A percentile compares a stretch with the other conserved stretches of the same genome.
These are phyloP conservation scores for Calonectria honghensis DNA, from an alignment of 2,329 filamentous ascomycete species.

Conservation along the genomic window DNA sequence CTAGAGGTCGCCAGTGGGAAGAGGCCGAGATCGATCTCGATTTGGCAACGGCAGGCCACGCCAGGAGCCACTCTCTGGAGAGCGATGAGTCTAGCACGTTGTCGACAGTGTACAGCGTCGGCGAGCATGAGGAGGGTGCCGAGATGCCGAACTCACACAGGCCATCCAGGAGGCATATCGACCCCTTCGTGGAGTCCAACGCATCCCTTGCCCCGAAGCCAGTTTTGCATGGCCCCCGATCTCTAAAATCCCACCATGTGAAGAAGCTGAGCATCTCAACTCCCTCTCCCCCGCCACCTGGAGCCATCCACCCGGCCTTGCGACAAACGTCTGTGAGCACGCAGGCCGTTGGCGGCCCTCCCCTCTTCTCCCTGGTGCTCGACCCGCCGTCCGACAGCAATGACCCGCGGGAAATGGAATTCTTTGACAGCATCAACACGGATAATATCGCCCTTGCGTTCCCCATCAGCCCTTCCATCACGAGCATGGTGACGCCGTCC, in stretches of 20 bases:
- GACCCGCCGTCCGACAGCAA: slow-evolving; percentile 48
- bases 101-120: slow-evolving; percentile 75
- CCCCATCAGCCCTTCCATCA: slow-evolving; percentile 50
- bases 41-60: slow-evolving; percentile 44
- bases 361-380: slow-evolving; percentile 44
- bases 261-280: slow-evolving; percentile 51
- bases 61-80: slow-evolving; percentile 59
- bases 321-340: slow-evolving; percentile 51
- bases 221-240: slow-evolving; percentile 46
- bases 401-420: slow-evolving; percentile 38
- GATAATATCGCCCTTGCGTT: slow-evolving; percentile 48
- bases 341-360: slow-evolving; percentile 48
- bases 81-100: slow-evolving; percentile 72
- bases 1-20: slow-evolving; percentile 56
- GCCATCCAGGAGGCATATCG: slow-evolving; percentile 43
- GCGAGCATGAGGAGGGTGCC: slow-evolving; percentile 64
- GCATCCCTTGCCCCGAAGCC: slow-evolving; percentile 28
- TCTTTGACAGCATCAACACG: slow-evolving; percentile 38
- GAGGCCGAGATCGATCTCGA: slow-evolving; percentile 39
- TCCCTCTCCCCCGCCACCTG: slow-evolving; percentile 37
- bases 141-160: slow-evolving; percentile 28
- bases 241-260: slow-evolving; percentile 32
- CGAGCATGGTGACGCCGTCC: slow-evolving; percentile 54
- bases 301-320: slow-evolving; percentile 44
- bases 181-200: slow-evolving; percentile 58